These are phyloP conservation scores for Paramecium sexaurelia DNA, from an alignment of 73 alveolate genomes.

Conservation along the genomic window DNA sequence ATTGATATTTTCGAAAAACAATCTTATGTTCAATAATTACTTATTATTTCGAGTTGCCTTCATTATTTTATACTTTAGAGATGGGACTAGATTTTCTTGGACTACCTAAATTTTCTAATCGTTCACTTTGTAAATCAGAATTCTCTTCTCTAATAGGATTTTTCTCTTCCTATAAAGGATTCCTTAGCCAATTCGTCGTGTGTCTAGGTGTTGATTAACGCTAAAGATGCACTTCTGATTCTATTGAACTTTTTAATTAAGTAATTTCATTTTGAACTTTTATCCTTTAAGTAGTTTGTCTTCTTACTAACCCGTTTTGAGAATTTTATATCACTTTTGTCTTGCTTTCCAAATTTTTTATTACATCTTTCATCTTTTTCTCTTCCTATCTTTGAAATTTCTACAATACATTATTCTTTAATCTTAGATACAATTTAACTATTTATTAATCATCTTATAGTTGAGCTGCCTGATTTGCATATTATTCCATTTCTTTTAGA, in stretches of 20 bases:
- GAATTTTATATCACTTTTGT: conserved; percentile 17
- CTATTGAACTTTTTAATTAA: conserved; percentile 5
- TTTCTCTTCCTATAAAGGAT: background rate
- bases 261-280: background rate
- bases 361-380: background rate
- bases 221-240: background rate
- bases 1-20: conserved; percentile 37
- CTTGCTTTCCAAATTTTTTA: background rate
- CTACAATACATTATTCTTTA: conserved; percentile 9
- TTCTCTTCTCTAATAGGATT: background rate
- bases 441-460: background rate
- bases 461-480: conserved; percentile 18
- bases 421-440: background rate
- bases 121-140: background rate
- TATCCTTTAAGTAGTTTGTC: background rate
- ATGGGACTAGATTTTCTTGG: background rate
- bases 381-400: conserved; percentile 32
- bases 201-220: background rate
- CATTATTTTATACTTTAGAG: background rate
- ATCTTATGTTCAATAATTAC: conserved; percentile 25
- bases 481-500: conserved; percentile 31
- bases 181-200: background rate
- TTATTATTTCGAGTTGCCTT: background rate
- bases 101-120: background rate
- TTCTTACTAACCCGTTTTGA: background rate